These are phyloP conservation scores for Kodamaea arcana DNA, from an alignment of 1,139 yeast species.

Conservation along the genomic window DNA sequence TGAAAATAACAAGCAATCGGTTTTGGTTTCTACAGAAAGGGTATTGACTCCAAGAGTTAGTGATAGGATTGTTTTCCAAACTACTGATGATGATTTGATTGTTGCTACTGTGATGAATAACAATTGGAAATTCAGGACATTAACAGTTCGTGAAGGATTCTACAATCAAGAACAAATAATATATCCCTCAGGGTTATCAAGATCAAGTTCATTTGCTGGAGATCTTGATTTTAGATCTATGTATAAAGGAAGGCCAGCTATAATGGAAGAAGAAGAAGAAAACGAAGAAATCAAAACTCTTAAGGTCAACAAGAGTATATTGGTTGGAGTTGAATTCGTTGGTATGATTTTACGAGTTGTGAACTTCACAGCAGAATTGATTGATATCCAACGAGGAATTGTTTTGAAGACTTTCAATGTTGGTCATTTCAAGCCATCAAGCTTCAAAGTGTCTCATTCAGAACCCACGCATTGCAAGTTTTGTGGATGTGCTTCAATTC, in stretches of 20 bases:
- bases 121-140: constrained; percentile 56
- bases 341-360: constrained; percentile 65
- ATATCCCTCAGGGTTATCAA: constrained; percentile 31
- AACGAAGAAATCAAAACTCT: neutral
- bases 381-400: constrained; percentile 80
- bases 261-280: constrained; percentile 1
- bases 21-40: constrained; percentile 48
- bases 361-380: constrained; percentile 53
- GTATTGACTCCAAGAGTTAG: constrained; percentile 69
- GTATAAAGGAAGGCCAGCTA: constrained; percentile 2
- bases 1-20: constrained; percentile 18
- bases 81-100: constrained; percentile 48
- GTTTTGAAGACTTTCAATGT: constrained; percentile 50
- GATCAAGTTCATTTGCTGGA: constrained; percentile 10
- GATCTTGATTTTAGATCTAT: constrained; percentile 17
- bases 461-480: constrained; percentile 86
- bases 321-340: constrained; percentile 57
- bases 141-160: constrained; percentile 43
- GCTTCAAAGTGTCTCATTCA: constrained; percentile 69
- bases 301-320: constrained; percentile 20
- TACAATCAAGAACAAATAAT: constrained; percentile 40
- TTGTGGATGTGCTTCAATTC: constrained; percentile 84
- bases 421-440: constrained; percentile 57
- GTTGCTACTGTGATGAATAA: constrained; percentile 65
- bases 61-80: constrained; percentile 62